Evolutionary conservation across 192 early-diverging fungal species (phyloP).

Genomic region (Dimargaris cristalligena): DNA sequence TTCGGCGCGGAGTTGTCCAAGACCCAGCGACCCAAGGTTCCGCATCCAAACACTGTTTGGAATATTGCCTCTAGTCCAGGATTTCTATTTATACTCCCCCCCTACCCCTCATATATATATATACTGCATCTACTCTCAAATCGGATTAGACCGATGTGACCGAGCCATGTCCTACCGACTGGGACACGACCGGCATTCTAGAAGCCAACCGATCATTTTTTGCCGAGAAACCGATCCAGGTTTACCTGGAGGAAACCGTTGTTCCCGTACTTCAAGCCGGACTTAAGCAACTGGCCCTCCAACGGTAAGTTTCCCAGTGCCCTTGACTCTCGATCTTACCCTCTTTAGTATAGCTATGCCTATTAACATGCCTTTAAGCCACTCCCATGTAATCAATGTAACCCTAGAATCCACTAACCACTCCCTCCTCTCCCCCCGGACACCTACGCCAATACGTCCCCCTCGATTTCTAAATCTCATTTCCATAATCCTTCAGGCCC

Average conservation of each 20-base stretch:
- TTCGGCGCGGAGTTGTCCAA: no score
- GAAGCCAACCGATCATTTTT: not conserved
- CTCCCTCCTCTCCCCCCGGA: no score
- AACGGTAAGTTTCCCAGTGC: not conserved
- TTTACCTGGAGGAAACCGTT: not conserved
- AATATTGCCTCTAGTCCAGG: no score
- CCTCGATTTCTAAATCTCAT: not conserved
- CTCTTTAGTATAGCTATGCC: not conserved
- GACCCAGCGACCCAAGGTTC: no score
- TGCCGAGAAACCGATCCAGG: constrained; percentile 3
- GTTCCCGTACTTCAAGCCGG: constrained; percentile 4
- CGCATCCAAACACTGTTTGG: no score
- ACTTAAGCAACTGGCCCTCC: not conserved
- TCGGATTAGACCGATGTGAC: constrained; percentile 1
- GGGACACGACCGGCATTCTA: constrained; percentile 1
- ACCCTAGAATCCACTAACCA: no score
- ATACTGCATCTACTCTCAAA: no score
- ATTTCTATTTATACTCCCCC: no score
- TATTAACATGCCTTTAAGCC: no score
- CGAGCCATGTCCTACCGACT: constrained; percentile 3
- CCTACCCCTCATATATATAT: no score
- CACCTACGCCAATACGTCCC: not conserved
- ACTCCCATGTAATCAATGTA: no score
- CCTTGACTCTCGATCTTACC: not conserved
- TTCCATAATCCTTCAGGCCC: not conserved